A percentile compares a stretch with the other conserved stretches of the same genome.
phyloP scores from a whole-genome alignment of 1,284 basidiomycete species.

The Cerioporus squamosus region DNA sequence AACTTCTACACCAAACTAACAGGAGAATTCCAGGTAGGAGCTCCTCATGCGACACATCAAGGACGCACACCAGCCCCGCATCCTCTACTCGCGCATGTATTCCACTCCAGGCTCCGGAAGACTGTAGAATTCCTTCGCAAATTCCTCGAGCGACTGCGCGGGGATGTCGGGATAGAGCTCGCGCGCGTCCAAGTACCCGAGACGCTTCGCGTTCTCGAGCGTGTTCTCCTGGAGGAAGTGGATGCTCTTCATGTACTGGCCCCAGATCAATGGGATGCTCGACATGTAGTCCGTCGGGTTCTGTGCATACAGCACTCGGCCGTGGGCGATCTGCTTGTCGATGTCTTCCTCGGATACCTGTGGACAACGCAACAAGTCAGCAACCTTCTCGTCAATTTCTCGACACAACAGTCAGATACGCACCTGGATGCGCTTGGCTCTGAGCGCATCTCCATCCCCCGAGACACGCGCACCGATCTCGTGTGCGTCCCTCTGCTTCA shows the following conservation, averaged over 20 bases:
- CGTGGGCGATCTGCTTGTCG: neutral
- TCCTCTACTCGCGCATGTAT: neutral
- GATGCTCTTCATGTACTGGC: conserved; percentile 5
- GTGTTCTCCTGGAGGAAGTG: conserved; percentile 21
- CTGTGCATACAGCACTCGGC: neutral
- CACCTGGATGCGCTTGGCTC: neutral
- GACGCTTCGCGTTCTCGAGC: conserved; percentile 15
- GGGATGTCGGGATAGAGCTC: conserved; percentile 19
- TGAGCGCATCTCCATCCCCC: conserved; percentile 1
- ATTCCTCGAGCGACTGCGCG: conserved; percentile 12
- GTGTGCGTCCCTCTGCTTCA: conserved; percentile 10
- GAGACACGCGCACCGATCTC: conserved; percentile 2
- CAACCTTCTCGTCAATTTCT: too few species aligned
- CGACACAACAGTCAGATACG: neutral
- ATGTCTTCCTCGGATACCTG: neutral
- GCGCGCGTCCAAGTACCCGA: conserved; percentile 15
- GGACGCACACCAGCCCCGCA: too few species aligned
- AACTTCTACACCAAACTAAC: too few species aligned
- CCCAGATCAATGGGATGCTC: neutral
- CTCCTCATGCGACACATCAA: too few species aligned
- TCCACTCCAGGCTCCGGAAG: neutral
- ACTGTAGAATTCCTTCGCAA: conserved; percentile 10
- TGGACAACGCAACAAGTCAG: neutral
- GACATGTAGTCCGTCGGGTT: neutral
- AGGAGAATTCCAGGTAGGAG: too few species aligned